Conservation (phyloP, 2,329 filamentous ascomycete species). For the Cladophialophora psammophila region DNA sequence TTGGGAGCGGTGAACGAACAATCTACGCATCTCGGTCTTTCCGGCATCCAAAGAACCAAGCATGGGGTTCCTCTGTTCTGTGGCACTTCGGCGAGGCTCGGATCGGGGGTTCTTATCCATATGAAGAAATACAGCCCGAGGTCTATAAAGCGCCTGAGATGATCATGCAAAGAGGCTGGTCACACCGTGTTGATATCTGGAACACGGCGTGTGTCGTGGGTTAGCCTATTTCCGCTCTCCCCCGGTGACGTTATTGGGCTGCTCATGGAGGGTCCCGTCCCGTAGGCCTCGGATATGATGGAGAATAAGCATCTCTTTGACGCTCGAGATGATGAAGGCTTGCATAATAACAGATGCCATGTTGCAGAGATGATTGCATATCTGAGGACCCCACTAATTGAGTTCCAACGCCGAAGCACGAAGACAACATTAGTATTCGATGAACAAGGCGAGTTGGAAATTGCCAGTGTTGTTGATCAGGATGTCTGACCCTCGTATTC, state of each 20-base stretch:
- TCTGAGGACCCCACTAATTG: no score
- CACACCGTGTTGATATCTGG: conserved; percentile 61
- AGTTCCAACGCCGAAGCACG: no score
- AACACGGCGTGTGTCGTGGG: conserved; percentile 41
- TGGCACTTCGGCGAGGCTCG: conserved; percentile 62
- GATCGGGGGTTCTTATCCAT: conserved; percentile 41
- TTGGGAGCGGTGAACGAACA: not conserved
- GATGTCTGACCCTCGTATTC: no score
- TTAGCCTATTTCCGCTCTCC: not conserved
- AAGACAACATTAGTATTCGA: no score
- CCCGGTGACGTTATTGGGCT: not conserved
- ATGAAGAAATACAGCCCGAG: conserved; percentile 44
- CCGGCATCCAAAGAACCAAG: conserved; percentile 7
- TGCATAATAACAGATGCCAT: no score
- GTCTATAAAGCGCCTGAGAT: conserved; percentile 54
- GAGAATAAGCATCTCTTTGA: not conserved
- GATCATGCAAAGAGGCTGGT: conserved; percentile 57
- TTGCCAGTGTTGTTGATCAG: no score
- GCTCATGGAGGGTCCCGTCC: not conserved
- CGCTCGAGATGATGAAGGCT: not conserved
- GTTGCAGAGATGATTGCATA: no score
- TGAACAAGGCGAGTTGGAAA: no score
- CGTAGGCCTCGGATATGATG: not conserved
- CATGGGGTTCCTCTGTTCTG: conserved; percentile 49
- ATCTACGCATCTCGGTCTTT: not conserved